These are phyloP conservation scores for Noccaea caerulescens DNA, from an alignment of 345 rosid species.

Conservation along the genomic window DNA sequence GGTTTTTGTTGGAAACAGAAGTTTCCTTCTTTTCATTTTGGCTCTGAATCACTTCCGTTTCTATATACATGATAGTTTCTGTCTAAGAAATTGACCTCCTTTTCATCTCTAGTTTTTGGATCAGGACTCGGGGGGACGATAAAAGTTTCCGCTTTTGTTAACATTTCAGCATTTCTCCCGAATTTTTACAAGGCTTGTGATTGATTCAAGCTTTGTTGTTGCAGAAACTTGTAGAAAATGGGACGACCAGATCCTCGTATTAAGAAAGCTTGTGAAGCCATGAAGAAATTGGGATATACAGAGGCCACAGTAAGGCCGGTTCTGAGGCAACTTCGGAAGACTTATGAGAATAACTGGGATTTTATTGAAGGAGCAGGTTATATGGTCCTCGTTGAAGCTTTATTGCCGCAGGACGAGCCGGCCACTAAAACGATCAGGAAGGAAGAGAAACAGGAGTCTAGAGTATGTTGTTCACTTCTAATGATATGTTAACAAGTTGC, in stretches of 20 bases:
- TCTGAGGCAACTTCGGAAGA: slow-evolving; percentile 57
- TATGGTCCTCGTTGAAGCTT: slow-evolving; percentile 69
- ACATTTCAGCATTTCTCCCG: not conserved
- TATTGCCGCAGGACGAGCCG: slow-evolving; percentile 61
- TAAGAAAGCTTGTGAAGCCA: slow-evolving; percentile 59
- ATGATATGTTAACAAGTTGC: not conserved
- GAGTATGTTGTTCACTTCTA: not conserved
- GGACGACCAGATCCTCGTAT: slow-evolving; percentile 63
- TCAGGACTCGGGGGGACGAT: not conserved
- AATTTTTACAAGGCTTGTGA: not conserved
- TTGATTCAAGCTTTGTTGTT: slow-evolving; percentile 3
- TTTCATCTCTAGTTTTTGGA: not conserved
- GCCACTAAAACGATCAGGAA: not conserved
- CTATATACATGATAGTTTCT: no score
- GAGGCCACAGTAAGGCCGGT: slow-evolving; percentile 62
- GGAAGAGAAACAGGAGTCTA: not conserved
- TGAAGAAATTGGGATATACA: slow-evolving; percentile 60
- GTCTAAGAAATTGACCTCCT: not conserved
- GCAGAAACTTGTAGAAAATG: slow-evolving; percentile 43
- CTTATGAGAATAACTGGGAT: slow-evolving; percentile 72
- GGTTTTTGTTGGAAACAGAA: not conserved
- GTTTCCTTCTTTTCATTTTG: not conserved
- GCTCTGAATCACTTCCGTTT: no score
- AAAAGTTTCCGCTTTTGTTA: slow-evolving; percentile 11
- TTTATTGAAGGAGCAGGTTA: slow-evolving; percentile 62